Conservation (phyloP, 2,329 filamentous ascomycete genomes). For the Dactylellina leptospora region DNA sequence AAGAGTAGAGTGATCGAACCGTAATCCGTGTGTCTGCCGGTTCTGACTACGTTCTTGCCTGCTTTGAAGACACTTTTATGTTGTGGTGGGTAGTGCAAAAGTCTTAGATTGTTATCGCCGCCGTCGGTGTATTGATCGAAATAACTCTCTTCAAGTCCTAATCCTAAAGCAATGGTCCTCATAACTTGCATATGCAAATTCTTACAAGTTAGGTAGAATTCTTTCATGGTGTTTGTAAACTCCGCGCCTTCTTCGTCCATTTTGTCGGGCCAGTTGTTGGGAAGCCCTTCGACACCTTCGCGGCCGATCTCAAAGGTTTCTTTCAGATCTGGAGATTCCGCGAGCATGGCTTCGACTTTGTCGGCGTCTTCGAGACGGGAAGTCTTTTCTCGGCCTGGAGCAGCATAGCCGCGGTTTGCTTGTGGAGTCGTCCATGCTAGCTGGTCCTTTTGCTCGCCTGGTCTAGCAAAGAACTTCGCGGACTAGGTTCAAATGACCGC, state of each 20-base stretch:
- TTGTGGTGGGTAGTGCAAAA: slow-evolving; percentile 80
- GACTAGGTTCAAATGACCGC: slow-evolving; percentile 61
- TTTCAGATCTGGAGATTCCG: slow-evolving; percentile 70
- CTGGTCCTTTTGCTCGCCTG: slow-evolving; percentile 70
- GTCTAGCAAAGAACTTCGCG: slow-evolving; percentile 74
- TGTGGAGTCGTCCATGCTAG: slow-evolving; percentile 76
- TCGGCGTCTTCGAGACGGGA: slow-evolving; percentile 66
- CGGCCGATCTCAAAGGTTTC: slow-evolving; percentile 73
- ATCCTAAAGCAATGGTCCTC: slow-evolving; percentile 82
- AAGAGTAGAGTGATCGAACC: slow-evolving; percentile 70
- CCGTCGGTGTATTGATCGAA: slow-evolving; percentile 79
- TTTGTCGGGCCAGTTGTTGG: slow-evolving; percentile 79
- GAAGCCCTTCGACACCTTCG: slow-evolving; percentile 66
- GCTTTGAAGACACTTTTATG: slow-evolving; percentile 71
- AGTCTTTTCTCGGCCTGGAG: slow-evolving; percentile 76
- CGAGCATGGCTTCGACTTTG: slow-evolving; percentile 69
- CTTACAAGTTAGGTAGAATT: slow-evolving; percentile 79
- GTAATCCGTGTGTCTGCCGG: slow-evolving; percentile 79
- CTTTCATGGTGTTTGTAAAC: slow-evolving; percentile 77
- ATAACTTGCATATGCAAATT: slow-evolving; percentile 78
- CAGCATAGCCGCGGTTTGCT: slow-evolving; percentile 77
- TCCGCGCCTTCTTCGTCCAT: slow-evolving; percentile 65
- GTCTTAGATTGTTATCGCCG: slow-evolving; percentile 75
- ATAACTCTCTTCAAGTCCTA: slow-evolving; percentile 75
- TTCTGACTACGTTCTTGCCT: slow-evolving; percentile 75